Conservation (phyloP, 108 stramenopile species). For the Skeletonema menzelii region DNA sequence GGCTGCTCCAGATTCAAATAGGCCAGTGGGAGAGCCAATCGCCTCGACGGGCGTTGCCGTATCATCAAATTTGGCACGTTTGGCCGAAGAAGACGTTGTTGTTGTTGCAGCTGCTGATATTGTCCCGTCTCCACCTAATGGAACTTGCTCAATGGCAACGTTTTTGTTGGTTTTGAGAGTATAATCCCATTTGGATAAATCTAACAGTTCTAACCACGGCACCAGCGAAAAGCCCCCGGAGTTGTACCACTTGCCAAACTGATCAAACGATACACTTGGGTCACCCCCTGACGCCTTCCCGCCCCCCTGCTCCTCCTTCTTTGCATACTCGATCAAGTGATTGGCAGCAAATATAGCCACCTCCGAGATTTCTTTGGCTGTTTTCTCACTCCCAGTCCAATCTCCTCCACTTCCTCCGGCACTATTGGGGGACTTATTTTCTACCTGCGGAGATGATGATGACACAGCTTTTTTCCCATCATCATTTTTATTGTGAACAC, state of each 20-base stretch:
- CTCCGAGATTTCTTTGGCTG: conserved; percentile 72
- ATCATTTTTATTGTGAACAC: conserved; percentile 44
- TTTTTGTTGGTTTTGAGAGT: conserved; percentile 3
- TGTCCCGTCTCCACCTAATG: neutral
- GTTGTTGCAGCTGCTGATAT: neutral
- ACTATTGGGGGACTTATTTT: conserved; percentile 22
- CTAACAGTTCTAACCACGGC: conserved; percentile 87
- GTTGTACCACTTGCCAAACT: conserved; percentile 84
- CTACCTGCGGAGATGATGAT: conserved; percentile 12
- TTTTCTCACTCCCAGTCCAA: conserved; percentile 43
- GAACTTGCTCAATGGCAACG: neutral
- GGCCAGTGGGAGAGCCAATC: conserved; percentile 38
- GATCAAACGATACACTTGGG: conserved; percentile 52
- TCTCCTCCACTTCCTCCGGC: conserved; percentile 5
- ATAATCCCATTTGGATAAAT: conserved; percentile 76
- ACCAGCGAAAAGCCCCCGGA: conserved; percentile 72
- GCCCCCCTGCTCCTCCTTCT: conserved; percentile 15
- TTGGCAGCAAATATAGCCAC: conserved; percentile 74
- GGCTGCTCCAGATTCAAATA: conserved; percentile 35
- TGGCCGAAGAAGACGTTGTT: conserved; percentile 21
- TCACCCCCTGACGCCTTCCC: neutral
- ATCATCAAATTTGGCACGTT: conserved; percentile 23
- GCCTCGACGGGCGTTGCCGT: conserved; percentile 25
- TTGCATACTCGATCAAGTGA: conserved; percentile 54
- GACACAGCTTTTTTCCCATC: neutral